Conservation (phyloP, 495 filamentous ascomycete genomes). For the Penicillium soppii region DNA sequence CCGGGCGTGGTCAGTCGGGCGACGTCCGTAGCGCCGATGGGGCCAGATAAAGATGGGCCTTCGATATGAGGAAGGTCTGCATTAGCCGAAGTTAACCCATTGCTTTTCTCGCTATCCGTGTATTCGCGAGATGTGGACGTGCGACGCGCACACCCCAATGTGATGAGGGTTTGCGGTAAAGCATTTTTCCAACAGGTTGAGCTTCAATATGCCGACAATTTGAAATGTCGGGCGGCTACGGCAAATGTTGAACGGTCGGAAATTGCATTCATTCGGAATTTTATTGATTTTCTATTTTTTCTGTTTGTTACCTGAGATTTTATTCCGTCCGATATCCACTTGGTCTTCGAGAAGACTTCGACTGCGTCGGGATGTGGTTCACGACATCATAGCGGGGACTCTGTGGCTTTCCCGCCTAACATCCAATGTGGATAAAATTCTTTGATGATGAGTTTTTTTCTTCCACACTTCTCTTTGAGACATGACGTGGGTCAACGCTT, state of each 20-base stretch:
- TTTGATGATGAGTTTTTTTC: neutral
- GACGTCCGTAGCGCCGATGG: neutral
- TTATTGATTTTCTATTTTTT: neutral
- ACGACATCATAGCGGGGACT: constrained; percentile 7
- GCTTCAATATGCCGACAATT: no score
- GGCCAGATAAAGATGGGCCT: neutral
- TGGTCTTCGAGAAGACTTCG: constrained; percentile 8
- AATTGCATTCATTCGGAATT: no score
- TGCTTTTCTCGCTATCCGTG: neutral
- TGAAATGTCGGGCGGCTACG: neutral
- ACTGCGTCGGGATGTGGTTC: constrained; percentile 2
- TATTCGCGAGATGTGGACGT: neutral
- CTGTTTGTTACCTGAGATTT: neutral
- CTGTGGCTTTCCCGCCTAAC: neutral
- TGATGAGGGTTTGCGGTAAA: neutral
- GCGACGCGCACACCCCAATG: neutral
- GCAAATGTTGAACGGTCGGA: neutral
- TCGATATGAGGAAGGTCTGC: neutral
- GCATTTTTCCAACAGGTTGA: neutral
- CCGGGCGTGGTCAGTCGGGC: neutral
- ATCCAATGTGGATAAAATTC: neutral
- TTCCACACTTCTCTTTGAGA: neutral
- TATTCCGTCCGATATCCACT: neutral
- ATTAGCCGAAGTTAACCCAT: neutral
- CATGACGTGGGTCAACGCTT: constrained; percentile 5